These are phyloP conservation scores for Juglanconis sp. DNA, from an alignment of 2,329 filamentous ascomycete species.

Conservation along the genomic window DNA sequence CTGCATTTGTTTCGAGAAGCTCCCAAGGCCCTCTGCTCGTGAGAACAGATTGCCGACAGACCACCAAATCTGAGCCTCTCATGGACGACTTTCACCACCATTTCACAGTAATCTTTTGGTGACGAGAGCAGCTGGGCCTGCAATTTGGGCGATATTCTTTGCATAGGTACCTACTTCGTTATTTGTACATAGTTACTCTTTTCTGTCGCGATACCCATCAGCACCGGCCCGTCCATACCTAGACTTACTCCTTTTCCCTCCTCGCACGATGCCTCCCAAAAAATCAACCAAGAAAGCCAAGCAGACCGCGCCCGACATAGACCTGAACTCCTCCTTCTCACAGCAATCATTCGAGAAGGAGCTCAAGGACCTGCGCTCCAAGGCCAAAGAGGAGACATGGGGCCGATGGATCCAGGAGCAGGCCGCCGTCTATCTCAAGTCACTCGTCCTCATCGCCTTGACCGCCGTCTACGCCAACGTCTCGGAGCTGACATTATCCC, in stretches of 20 bases:
- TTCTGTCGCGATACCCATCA: neutral
- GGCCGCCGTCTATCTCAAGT: slow-evolving; percentile 38
- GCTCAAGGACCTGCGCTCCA: slow-evolving; percentile 47
- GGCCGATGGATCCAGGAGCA: slow-evolving; percentile 35
- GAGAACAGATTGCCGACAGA: slow-evolving; percentile 25
- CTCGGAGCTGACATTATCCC: slow-evolving; percentile 74
- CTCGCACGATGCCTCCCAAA: slow-evolving; percentile 27
- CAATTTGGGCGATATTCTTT: neutral
- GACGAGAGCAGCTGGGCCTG: slow-evolving; percentile 9
- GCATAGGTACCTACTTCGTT: neutral
- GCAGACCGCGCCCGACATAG: slow-evolving; percentile 19
- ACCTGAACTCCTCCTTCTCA: slow-evolving; percentile 37
- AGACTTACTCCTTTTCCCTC: neutral
- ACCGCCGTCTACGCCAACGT: slow-evolving; percentile 65
- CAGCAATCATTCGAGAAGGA: slow-evolving; percentile 54
- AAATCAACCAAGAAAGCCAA: slow-evolving; percentile 23
- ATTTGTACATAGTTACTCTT: neutral
- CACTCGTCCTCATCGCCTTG: slow-evolving; percentile 47
- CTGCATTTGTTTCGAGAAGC: neutral
- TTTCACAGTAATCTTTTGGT: neutral
- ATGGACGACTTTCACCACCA: neutral
- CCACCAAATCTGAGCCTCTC: slow-evolving; percentile 27
- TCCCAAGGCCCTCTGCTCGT: neutral
- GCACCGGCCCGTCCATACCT: neutral
- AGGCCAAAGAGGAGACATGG: slow-evolving; percentile 35